A percentile compares a stretch with the other conserved stretches of the same genome.
Conservation (phyloP, 352 stramenopile genomes). For the Albugo candida region DNA sequence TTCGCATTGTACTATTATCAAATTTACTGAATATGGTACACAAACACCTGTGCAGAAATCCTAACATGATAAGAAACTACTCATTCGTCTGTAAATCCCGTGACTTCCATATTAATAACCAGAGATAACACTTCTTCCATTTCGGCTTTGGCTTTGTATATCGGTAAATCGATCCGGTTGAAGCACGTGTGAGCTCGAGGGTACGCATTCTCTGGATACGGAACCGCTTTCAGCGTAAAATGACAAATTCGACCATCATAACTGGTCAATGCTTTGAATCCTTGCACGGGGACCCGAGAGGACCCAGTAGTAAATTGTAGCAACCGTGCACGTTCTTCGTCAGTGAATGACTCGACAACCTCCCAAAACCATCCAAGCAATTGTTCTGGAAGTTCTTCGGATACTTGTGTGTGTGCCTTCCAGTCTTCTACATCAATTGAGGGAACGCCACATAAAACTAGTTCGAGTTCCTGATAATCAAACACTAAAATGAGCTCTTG, state of each 20-base stretch:
- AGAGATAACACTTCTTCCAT: conserved; percentile 85
- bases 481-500: conserved; percentile 71
- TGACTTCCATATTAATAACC: conserved; percentile 89
- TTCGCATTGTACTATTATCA: too few species aligned
- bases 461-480: conserved; percentile 65
- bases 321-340: conserved; percentile 28
- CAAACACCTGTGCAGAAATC: too few species aligned
- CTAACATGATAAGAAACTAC: too few species aligned
- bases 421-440: conserved; percentile 72
- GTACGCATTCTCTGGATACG: conserved; percentile 31
- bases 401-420: conserved; percentile 78
- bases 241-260: conserved; percentile 38
- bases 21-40: too few species aligned
- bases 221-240: conserved; percentile 39
- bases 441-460: conserved; percentile 59
- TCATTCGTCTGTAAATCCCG: conserved; percentile 74
- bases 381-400: conserved; percentile 50
- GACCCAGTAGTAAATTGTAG: conserved; percentile 36
- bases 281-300: conserved; percentile 35
- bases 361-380: conserved; percentile 59
- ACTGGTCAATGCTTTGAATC: conserved; percentile 38
- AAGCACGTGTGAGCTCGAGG: conserved; percentile 28
- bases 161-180: conserved; percentile 76
- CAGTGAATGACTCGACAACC: conserved; percentile 27
- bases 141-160: conserved; percentile 84